Conservation (phyloP, 1,284 basidiomycete genomes). For the Leccinum fallax region DNA sequence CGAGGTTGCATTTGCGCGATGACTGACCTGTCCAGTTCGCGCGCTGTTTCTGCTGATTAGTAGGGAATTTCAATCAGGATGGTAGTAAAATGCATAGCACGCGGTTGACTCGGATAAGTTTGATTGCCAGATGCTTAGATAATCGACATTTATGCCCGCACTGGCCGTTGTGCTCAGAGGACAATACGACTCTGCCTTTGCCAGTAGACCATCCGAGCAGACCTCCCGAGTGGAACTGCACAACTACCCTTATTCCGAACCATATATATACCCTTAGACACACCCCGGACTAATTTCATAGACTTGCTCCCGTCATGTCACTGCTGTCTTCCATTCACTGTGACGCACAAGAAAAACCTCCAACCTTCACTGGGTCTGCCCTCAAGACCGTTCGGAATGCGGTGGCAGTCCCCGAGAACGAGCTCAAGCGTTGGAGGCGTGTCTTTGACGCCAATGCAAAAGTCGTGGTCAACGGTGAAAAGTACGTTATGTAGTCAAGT, state of each 20-base stretch:
- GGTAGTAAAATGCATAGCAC: slow-evolving; percentile 2
- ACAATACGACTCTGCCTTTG: slow-evolving; percentile 12
- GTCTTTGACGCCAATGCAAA: slow-evolving; percentile 85
- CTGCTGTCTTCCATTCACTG: slow-evolving; percentile 46
- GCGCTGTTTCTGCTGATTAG: slow-evolving; percentile 6
- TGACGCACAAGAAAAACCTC: slow-evolving; percentile 45
- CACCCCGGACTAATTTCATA: slow-evolving; percentile 31
- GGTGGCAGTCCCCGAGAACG: slow-evolving; percentile 75
- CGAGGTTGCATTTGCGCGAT: slow-evolving; percentile 48
- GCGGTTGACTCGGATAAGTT: not conserved
- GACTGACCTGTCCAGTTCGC: slow-evolving; percentile 2
- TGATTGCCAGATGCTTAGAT: slow-evolving; percentile 23
- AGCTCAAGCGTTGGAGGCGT: slow-evolving; percentile 84
- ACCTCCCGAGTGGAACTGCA: slow-evolving; percentile 19
- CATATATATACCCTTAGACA: slow-evolving; percentile 36
- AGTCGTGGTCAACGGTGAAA: slow-evolving; percentile 70
- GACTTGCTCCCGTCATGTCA: slow-evolving; percentile 32
- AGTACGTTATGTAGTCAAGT: slow-evolving; percentile 51
- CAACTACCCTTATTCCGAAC: slow-evolving; percentile 24
- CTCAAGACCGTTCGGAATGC: slow-evolving; percentile 65
- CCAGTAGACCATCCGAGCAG: slow-evolving; percentile 12
- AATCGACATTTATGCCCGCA: slow-evolving; percentile 30
- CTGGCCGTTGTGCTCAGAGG: not conserved
- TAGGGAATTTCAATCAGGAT: not conserved
- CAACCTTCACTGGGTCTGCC: slow-evolving; percentile 52